These are phyloP conservation scores for Escovopsis sp. DNA, from an alignment of 2,329 filamentous ascomycete genomes.

Conservation along the genomic window DNA sequence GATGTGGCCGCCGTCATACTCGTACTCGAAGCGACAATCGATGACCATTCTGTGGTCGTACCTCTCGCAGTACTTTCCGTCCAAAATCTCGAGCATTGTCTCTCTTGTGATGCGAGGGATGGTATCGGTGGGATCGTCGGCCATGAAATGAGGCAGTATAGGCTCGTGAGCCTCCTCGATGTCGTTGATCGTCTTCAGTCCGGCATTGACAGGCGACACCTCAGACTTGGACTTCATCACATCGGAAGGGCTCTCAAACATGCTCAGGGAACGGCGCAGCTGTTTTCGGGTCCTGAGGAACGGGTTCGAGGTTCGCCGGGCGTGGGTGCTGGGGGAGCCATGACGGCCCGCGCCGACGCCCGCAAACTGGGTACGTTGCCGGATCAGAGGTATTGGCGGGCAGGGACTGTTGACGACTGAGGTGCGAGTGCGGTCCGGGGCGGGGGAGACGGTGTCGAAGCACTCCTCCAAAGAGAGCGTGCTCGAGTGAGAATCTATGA, in stretches of 20 bases:
- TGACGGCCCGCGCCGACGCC: slow-evolving; percentile 45
- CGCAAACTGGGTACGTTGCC: slow-evolving; percentile 48
- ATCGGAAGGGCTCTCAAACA: slow-evolving; percentile 90
- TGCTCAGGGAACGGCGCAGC: slow-evolving; percentile 84
- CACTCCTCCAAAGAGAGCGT: slow-evolving; percentile 60
- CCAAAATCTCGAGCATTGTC: slow-evolving; percentile 74
- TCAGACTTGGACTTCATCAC: slow-evolving; percentile 64
- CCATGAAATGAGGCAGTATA: slow-evolving; percentile 69
- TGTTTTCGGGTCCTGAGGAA: slow-evolving; percentile 70
- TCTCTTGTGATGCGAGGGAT: slow-evolving; percentile 74
- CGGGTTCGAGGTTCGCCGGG: slow-evolving; percentile 58
- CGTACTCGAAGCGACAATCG: slow-evolving; percentile 97
- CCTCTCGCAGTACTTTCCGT: slow-evolving; percentile 62
- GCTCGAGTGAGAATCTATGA: slow-evolving; percentile 22
- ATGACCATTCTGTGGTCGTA: slow-evolving; percentile 79
- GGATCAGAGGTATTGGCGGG: slow-evolving; percentile 40
- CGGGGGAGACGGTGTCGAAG: slow-evolving; percentile 61
- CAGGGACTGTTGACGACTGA: slow-evolving; percentile 46
- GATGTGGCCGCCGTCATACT: slow-evolving; percentile 94
- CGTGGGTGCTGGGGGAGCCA: slow-evolving; percentile 62
- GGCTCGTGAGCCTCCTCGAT: slow-evolving; percentile 62
- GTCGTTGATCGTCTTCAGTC: slow-evolving; percentile 65
- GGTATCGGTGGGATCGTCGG: slow-evolving; percentile 67
- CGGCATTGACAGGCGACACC: slow-evolving; percentile 32
- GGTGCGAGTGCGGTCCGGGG: slow-evolving; percentile 47